Conservation (phyloP, 495 filamentous ascomycete genomes). For the Aspergillus steynii region DNA sequence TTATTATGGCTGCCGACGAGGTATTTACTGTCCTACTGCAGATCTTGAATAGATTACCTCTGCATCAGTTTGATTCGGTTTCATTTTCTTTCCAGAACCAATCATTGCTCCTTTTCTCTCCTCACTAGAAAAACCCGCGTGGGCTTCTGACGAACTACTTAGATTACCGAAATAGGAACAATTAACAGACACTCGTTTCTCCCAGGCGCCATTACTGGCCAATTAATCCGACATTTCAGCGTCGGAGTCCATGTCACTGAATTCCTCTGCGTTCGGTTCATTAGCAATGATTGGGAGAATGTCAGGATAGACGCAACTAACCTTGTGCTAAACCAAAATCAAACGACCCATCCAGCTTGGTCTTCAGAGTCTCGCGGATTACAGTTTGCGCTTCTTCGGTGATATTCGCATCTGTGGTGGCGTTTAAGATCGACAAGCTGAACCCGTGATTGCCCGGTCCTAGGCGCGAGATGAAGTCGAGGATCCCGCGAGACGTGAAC, state of each 20-base stretch:
- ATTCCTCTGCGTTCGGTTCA: slow-evolving; percentile 17
- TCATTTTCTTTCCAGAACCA: neutral
- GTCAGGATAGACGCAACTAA: slow-evolving; percentile 4
- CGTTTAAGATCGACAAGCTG: slow-evolving; percentile 39
- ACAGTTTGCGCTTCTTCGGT: slow-evolving; percentile 31
- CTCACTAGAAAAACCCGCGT: neutral
- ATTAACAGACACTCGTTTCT: neutral
- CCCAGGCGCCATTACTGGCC: neutral
- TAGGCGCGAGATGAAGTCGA: slow-evolving; percentile 47
- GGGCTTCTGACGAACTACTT: neutral
- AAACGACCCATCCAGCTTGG: slow-evolving; percentile 41
- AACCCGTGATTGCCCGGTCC: slow-evolving; percentile 36
- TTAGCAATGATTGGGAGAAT: slow-evolving; percentile 4
- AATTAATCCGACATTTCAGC: slow-evolving; percentile 28
- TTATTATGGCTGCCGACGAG: neutral
- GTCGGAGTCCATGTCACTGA: slow-evolving; percentile 32
- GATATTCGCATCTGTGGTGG: slow-evolving; percentile 31
- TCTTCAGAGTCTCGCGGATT: slow-evolving; percentile 38
- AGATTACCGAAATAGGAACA: neutral
- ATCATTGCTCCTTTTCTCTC: neutral
- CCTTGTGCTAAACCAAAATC: slow-evolving; percentile 39
- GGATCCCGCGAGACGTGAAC: slow-evolving; percentile 47
- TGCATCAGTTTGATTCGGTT: neutral
- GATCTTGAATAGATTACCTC: neutral
- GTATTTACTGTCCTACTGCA: neutral